Evolutionary conservation across 768 basidiomycete species (phyloP).

Genomic region (Crassisporium funariophilum): DNA sequence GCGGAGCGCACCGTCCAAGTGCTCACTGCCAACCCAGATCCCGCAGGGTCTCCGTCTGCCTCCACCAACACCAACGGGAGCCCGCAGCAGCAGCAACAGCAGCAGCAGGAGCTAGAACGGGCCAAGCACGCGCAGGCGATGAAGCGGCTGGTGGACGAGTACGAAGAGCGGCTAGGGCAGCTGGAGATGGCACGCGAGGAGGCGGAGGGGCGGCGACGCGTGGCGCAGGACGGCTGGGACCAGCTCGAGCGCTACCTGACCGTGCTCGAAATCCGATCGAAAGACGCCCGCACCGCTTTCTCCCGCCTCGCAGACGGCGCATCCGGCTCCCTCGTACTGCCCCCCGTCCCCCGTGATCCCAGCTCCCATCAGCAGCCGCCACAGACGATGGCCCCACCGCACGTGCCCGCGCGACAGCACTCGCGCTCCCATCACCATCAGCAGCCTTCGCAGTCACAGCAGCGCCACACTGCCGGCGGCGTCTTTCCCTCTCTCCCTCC

Average conservation of each 20-base stretch:
- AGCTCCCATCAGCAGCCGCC: background rate
- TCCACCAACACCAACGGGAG: slow-evolving; percentile 19
- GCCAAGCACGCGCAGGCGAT: slow-evolving; percentile 31
- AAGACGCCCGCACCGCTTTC: slow-evolving; percentile 54
- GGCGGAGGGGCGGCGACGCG: slow-evolving; percentile 46
- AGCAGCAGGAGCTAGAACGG: too few species aligned
- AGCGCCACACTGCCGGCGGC: slow-evolving; percentile 19
- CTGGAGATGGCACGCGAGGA: slow-evolving; percentile 60
- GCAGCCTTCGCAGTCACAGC: slow-evolving; percentile 12
- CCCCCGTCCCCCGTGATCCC: slow-evolving; percentile 2
- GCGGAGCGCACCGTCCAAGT: slow-evolving; percentile 45
- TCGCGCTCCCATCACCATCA: slow-evolving; percentile 1
- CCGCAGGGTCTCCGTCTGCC: slow-evolving; percentile 12
- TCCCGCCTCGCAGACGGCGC: slow-evolving; percentile 44
- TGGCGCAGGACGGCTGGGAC: slow-evolving; percentile 50
- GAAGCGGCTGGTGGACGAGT: slow-evolving; percentile 41
- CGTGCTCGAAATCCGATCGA: slow-evolving; percentile 43
- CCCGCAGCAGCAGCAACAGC: slow-evolving; percentile 12
- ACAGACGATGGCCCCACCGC: background rate
- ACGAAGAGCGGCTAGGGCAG: slow-evolving; percentile 49
- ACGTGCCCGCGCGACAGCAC: background rate
- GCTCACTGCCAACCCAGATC: slow-evolving; percentile 22
- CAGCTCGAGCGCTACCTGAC: slow-evolving; percentile 51
- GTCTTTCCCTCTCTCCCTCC: slow-evolving; percentile 39
- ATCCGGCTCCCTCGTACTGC: slow-evolving; percentile 42